These are phyloP conservation scores for Daldinia sp. DNA, from an alignment of 2,329 filamentous ascomycete species.

Conservation along the genomic window DNA sequence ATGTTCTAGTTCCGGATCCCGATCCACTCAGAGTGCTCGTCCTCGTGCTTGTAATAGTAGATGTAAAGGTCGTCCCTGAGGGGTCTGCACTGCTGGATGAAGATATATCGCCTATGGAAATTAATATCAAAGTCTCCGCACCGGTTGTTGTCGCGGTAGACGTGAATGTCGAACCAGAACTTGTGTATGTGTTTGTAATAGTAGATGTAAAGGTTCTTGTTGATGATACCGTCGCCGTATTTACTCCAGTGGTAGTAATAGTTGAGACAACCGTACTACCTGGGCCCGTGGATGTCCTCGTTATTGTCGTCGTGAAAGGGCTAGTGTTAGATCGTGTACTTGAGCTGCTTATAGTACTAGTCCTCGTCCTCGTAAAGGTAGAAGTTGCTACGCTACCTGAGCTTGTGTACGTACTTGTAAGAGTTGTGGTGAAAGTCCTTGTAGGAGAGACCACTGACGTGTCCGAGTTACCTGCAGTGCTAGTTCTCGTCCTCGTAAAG, in stretches of 20 bases:
- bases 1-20: conserved; percentile 13
- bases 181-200: conserved; percentile 12
- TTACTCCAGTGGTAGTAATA: conserved; percentile 14
- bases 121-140: not conserved
- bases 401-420: conserved; percentile 15
- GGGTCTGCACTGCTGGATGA: not conserved
- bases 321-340: not conserved
- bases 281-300: not conserved
- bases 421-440: not conserved
- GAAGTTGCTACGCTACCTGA: conserved; percentile 10
- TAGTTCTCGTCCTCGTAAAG: not conserved
- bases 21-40: conserved; percentile 21
- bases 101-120: not conserved
- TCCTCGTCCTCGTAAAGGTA: conserved; percentile 5
- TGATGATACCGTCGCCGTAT: not conserved
- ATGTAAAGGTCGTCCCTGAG: conserved; percentile 5
- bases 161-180: conserved; percentile 4
- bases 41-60: conserved; percentile 23
- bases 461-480: not conserved
- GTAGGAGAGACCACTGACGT: not conserved
- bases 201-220: conserved; percentile 24
- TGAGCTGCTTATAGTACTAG: not conserved
- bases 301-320: not conserved
- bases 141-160: conserved; percentile 12
- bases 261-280: conserved; percentile 7